phyloP scores from a whole-genome alignment of 2,329 filamentous ascomycete species.

The Cercospora sesami region DNA sequence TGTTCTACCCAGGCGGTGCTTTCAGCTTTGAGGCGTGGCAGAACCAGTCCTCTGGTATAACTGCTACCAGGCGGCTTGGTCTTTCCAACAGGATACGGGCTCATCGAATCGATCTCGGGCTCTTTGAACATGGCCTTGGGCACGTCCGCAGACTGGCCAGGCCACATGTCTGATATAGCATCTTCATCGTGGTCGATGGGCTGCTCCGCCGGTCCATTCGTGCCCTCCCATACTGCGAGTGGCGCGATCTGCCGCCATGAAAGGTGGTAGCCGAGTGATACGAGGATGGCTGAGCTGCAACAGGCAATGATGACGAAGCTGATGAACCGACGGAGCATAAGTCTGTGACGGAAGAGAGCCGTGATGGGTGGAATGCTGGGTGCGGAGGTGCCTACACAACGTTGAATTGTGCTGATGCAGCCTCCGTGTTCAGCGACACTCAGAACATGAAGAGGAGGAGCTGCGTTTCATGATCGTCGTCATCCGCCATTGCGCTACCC shows the following conservation, averaged over 20 bases:
- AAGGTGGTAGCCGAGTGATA: conserved; percentile 40
- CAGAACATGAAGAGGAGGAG: neutral
- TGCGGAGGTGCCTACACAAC: neutral
- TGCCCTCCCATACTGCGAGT: conserved; percentile 44
- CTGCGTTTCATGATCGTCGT: neutral
- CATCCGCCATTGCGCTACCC: neutral
- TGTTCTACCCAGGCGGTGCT: conserved; percentile 57
- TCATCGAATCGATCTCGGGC: conserved; percentile 30
- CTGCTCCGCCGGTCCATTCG: conserved; percentile 32
- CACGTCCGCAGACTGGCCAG: neutral
- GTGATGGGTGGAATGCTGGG: conserved; percentile 11
- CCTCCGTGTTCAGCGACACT: neutral
- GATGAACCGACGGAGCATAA: conserved; percentile 34
- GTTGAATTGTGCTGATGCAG: neutral
- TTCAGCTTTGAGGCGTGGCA: conserved; percentile 55
- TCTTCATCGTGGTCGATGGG: conserved; percentile 17
- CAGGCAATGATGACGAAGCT: conserved; percentile 30
- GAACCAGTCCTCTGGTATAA: conserved; percentile 57
- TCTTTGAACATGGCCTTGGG: conserved; percentile 28
- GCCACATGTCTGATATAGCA: neutral
- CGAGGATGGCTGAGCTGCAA: conserved; percentile 37
- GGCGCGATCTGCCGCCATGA: conserved; percentile 45
- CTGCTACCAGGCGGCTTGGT: conserved; percentile 49
- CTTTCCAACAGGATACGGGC: conserved; percentile 36
- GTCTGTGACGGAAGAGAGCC: conserved; percentile 31